A percentile compares a stretch with the other conserved stretches of the same genome.
phyloP scores from a whole-genome alignment of 164 flowering plant species.

The Echeveria elegans region DNA sequence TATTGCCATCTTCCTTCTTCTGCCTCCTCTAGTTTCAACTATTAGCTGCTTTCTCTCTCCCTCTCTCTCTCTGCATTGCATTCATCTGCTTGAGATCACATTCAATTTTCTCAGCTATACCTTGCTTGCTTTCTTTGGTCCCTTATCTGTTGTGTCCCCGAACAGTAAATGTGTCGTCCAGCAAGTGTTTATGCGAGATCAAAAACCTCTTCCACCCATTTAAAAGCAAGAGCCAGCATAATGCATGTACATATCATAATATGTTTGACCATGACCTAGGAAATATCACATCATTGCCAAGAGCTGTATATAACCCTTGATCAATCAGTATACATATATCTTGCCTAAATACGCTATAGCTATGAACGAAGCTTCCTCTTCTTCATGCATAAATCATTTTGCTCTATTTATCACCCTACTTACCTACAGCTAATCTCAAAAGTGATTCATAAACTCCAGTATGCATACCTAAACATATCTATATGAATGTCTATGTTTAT shows the following conservation, averaged over 20 bases:
- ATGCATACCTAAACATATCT: too few species aligned
- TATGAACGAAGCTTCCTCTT: not conserved
- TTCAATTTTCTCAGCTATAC: constrained; percentile 4
- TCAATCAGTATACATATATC: not conserved
- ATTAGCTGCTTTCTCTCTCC: not conserved
- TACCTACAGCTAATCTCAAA: not conserved
- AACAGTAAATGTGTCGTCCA: not conserved
- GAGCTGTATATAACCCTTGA: too few species aligned
- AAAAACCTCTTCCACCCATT: not conserved
- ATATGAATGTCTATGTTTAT: too few species aligned
- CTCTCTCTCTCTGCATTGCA: not conserved
- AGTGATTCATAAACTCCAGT: not conserved
- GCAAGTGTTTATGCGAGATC: not conserved
- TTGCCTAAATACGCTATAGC: too few species aligned
- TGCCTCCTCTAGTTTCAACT: not conserved
- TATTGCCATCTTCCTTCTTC: not conserved
- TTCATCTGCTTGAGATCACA: not conserved
- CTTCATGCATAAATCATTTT: not conserved
- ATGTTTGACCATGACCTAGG: too few species aligned
- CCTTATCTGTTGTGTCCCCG: not conserved
- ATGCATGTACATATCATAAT: too few species aligned
- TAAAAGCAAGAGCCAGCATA: too few species aligned
- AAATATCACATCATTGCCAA: too few species aligned
- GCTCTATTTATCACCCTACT: not conserved
- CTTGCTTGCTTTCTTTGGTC: constrained; percentile 4